phyloP scores from a whole-genome alignment of 441 rosid species.

The Theobroma grandiflorum region DNA sequence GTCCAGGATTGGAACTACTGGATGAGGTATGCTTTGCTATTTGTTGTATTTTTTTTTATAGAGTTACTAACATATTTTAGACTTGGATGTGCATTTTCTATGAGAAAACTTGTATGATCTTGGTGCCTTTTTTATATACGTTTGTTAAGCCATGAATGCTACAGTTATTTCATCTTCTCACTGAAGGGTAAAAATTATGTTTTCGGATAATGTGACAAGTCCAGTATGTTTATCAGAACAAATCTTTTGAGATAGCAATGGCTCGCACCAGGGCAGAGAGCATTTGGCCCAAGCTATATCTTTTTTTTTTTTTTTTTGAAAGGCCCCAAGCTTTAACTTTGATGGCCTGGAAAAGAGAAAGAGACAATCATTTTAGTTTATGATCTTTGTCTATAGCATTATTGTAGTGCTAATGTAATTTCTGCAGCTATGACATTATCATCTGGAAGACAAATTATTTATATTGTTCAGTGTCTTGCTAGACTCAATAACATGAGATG shows the following conservation, averaged over 20 bases:
- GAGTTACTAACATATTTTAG: not conserved
- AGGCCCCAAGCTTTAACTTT: not conserved
- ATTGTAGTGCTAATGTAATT: not conserved
- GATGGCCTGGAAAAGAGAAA: not conserved
- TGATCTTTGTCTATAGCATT: not conserved
- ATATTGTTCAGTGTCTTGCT: not conserved
- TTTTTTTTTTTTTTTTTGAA: not conserved
- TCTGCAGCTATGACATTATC: not conserved
- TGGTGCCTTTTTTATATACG: not conserved
- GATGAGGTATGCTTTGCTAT: not conserved
- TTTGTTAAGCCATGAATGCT: not conserved
- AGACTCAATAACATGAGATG: not conserved
- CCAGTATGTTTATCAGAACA: not conserved
- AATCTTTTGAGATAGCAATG: not conserved
- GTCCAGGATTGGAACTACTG: not conserved
- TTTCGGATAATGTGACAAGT: not conserved
- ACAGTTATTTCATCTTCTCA: not conserved
- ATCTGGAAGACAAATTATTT: not conserved
- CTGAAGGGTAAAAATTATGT: not conserved
- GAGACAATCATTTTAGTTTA: not conserved
- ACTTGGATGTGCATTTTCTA: not conserved
- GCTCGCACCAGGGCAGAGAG: constrained; percentile 2
- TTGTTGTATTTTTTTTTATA: not conserved
- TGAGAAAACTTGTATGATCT: not conserved
- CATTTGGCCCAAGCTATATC: not conserved